Conservation (phyloP, 2,329 filamentous ascomycete genomes). For the Elsinoe necatrix region DNA sequence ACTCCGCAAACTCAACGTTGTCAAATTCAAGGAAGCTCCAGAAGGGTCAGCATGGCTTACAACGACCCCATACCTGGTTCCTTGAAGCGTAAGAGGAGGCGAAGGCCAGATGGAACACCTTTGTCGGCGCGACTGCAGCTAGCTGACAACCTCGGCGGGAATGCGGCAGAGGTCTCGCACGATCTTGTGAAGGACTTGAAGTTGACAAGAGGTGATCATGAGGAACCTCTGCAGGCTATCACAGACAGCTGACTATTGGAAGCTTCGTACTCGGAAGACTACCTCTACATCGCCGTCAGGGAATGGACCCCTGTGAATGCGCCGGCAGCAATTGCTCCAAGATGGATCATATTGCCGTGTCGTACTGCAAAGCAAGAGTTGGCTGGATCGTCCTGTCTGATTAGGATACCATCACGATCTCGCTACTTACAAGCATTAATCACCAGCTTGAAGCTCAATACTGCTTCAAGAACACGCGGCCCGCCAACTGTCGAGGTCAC, state of each 20-base stretch:
- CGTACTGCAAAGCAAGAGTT: constrained; percentile 42
- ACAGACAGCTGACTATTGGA: neutral
- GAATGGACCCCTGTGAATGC: constrained; percentile 57
- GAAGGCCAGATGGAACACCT: constrained; percentile 57
- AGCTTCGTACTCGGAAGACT: constrained; percentile 30
- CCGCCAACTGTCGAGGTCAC: constrained; percentile 75
- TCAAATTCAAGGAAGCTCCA: neutral
- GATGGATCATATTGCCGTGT: constrained; percentile 83
- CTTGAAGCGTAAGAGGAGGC: constrained; percentile 45
- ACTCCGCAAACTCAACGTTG: neutral
- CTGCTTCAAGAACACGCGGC: constrained; percentile 44
- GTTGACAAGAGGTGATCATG: neutral
- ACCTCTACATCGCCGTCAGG: constrained; percentile 60
- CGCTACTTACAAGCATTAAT: constrained; percentile 60
- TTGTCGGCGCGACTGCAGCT: constrained; percentile 73
- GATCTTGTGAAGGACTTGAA: constrained; percentile 70
- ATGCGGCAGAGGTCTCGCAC: constrained; percentile 77
- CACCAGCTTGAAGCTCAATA: constrained; percentile 12
- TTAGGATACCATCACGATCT: constrained; percentile 68
- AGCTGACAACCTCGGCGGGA: constrained; percentile 75
- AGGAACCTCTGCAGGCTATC: neutral
- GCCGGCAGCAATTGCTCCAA: constrained; percentile 49
- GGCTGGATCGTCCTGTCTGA: constrained; percentile 60
- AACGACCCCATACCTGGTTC: constrained; percentile 36
- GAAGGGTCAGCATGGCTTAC: constrained; percentile 34